Base-by-base conservation (phyloP, 176 grass and related monocot species). In the Cymbopogon citratus region DNA sequence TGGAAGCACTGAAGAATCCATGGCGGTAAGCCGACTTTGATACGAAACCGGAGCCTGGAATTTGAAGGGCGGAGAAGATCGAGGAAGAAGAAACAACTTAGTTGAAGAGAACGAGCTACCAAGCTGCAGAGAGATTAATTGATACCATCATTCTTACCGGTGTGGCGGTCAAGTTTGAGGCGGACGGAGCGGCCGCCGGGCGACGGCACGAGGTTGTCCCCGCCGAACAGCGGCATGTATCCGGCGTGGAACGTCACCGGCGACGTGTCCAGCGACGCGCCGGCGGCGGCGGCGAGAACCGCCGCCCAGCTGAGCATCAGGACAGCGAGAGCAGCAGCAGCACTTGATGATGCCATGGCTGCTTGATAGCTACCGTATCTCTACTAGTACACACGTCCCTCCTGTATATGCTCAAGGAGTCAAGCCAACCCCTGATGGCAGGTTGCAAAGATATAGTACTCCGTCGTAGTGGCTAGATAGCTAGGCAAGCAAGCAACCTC, bases 1-100 rank as follows among this genome's bases (percentile, higher is more conserved):
- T 91, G 54, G 91, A 89, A 31, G 94, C 94, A 28, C 94, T 88
- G 82, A 97, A 97, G 89, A 89, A 91, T 11, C 94, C 94, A 73
- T 97, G 87, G 80, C 68, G 78, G 87, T 97, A 97, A 19, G 80
- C 73, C 79, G 79, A 41, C 78, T 81, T 89, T 14, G 91, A 97
- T 7, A 97, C 79, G 78, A 97, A 97, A 21, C 94, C 94, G 23
- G 94, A 91, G 5, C 94, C 94, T 97, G 81, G 21, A 67, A 25
- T 25, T 25, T 25, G 7, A 10, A 24, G 5, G 31, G 3, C 1
- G 28, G 21, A 23, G 4, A 73, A 15, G 33, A 34, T 9, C 6
- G 38, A 16, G 1, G 8, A 6, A 7, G 25, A 24, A 11, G 28
- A 45, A 68, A n/a, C 7, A 14, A 71, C 12, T 2, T 15, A 46